phyloP scores from a whole-genome alignment of 1,139 yeast genomes.

The Saccharomycopsis hybrid region DNA sequence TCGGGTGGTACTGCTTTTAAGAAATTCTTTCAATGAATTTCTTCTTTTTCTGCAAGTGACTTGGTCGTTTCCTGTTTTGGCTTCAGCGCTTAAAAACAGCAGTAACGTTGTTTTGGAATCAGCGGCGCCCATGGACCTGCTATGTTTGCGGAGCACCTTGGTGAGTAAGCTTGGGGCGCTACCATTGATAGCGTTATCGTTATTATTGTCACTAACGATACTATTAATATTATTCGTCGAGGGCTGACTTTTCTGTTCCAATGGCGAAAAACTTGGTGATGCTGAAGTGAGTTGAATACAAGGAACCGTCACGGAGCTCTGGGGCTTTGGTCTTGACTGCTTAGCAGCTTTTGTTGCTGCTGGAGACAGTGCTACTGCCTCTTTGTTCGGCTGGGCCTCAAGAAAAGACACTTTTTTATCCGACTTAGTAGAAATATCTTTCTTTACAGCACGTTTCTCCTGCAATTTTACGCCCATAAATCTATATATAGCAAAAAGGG shows the following conservation, averaged over 20 bases:
- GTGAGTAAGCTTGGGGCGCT: too few species aligned
- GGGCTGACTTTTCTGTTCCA: too few species aligned
- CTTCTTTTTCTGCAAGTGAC: constrained; percentile 7
- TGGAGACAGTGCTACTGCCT: constrained; percentile 10
- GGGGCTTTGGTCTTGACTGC: too few species aligned
- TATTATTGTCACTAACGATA: too few species aligned
- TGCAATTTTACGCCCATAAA: background rate
- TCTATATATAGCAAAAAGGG: constrained; percentile 7
- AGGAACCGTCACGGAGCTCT: constrained; percentile 5
- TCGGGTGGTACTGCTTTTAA: constrained; percentile 11
- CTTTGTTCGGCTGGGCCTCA: too few species aligned
- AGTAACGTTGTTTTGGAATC: background rate
- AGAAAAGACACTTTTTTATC: constrained; percentile 16
- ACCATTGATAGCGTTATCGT: too few species aligned
- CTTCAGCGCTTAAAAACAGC: background rate
- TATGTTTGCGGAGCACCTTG: constrained; percentile 5
- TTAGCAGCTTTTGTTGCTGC: background rate
- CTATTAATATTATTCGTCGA: too few species aligned
- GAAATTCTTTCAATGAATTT: constrained; percentile 18
- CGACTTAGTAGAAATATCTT: too few species aligned
- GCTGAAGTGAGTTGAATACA: constrained; percentile 10
- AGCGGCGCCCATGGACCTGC: constrained; percentile 16
- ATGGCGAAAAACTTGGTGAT: background rate
- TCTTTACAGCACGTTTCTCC: background rate
- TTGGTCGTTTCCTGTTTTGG: too few species aligned